Evolutionary conservation across 495 filamentous ascomycete genomes (phyloP), one percentile per base, ranked within the genome.

Genomic region (Bryoglossum gracile): DNA sequence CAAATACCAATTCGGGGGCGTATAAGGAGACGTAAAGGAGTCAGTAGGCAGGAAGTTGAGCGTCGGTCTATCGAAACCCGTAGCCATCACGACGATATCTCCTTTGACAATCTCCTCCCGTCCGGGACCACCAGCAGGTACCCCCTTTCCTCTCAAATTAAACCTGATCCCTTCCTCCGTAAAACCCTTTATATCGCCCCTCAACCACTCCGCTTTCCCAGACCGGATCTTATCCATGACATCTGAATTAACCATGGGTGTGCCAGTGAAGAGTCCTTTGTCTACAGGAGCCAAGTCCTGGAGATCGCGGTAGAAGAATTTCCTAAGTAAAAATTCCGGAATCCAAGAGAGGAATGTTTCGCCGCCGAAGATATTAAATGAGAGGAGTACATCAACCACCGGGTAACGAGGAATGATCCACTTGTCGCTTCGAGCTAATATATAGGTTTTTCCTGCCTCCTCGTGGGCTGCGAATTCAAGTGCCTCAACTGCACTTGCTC

Each of bases 361-460:
- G 53, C 82, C 74, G 4, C 88, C 86, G 52, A 89, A 84, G 47
- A 91, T 75, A 59, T 94, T 94, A 50, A 86, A 63, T 0, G 83
- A 73, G 9, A 94, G 71, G 17, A 92, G 69, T 6, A 80, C 72
- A 60, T 92, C 83, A 25, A 89, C 70, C 11, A 91, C 32, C 2
- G 83, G 68, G 54, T 90, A 89, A 11, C 88, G 78, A 2, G 87
- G 88, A 46, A 92, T 90, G 43, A 92, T 83, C 87, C 87, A 92
- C 68, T 92, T 92, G 58, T 92, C 87, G 19, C 78, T 82, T 13
- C 87, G 76, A 1, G 86, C 80, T 4, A 92, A 73, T 14, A 94
- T 78, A 52, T 83, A 80, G 1, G 84, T 82, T 53, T 82, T 78
- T 5, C 65, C 66, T 0, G 86, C 87, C 1, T 77, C 73, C 33